phyloP scores from a whole-genome alignment of 345 rosid genomes.

The Populus simonii region DNA sequence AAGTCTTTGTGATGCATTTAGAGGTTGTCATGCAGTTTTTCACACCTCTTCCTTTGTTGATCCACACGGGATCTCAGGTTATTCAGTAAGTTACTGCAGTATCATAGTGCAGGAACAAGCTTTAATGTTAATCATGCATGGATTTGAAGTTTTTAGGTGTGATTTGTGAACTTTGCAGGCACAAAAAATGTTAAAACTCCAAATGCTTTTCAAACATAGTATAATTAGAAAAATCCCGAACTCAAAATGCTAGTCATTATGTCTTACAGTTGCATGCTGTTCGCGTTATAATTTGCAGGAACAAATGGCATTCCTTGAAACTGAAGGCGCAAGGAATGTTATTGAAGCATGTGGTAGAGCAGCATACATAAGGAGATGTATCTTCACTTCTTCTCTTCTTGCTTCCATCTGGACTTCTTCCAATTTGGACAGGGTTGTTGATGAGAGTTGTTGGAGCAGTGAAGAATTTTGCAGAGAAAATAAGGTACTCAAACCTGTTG shows the following conservation, averaged over 20 bases:
- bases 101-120: neutral
- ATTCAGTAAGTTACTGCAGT: slow-evolving; percentile 22
- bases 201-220: neutral
- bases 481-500: slow-evolving; percentile 19
- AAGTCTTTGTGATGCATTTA: slow-evolving; percentile 36
- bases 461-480: slow-evolving; percentile 38
- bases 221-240: neutral
- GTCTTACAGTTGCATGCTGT: neutral
- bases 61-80: slow-evolving; percentile 42
- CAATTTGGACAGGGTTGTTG: slow-evolving; percentile 2
- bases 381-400: slow-evolving; percentile 43
- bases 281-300: slow-evolving; percentile 24
- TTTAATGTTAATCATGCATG: neutral
- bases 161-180: neutral
- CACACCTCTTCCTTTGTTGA: slow-evolving; percentile 46
- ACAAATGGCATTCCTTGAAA: slow-evolving; percentile 35
- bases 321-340: slow-evolving; percentile 34
- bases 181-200: neutral
- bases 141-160: neutral
- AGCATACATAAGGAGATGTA: slow-evolving; percentile 33
- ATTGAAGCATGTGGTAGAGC: slow-evolving; percentile 39
- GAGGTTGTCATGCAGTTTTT: slow-evolving; percentile 43
- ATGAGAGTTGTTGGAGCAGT: slow-evolving; percentile 38
- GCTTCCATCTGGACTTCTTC: slow-evolving; percentile 33
- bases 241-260: neutral